Evolutionary conservation across 306 rosid species (phyloP).

Genomic region (Begonia loranthoides): DNA sequence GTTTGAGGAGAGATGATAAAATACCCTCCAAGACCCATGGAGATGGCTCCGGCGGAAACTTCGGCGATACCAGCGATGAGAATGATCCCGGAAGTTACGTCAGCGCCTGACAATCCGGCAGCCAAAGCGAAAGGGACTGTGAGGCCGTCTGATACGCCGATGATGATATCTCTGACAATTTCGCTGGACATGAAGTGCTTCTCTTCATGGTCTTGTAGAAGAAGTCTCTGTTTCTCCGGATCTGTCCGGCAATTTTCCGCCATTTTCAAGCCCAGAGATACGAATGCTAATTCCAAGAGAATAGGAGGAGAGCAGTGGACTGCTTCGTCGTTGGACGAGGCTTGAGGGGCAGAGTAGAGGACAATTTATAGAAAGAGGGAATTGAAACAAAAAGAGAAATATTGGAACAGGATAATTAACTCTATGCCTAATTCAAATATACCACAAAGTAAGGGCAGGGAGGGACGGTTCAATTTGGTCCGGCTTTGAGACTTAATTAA

Average conservation of each 20-base stretch:
- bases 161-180: conserved; percentile 33
- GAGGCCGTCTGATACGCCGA: conserved; percentile 41
- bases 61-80: conserved; percentile 40
- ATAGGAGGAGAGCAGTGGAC: no score
- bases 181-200: conserved; percentile 46
- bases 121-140: conserved; percentile 42
- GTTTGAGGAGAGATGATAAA: no score
- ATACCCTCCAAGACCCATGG: conserved; percentile 74
- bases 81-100: conserved; percentile 27
- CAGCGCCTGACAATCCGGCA: conserved; percentile 34
- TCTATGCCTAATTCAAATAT: no score
- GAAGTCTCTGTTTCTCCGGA: conserved; percentile 27
- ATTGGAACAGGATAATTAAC: no score
- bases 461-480: no score
- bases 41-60: conserved; percentile 43
- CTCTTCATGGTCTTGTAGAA: conserved; percentile 31
- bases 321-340: no score
- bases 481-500: no score
- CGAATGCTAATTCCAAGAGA: no score
- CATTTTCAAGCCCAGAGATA: background rate
- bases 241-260: conserved; percentile 12
- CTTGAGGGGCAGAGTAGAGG: no score
- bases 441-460: no score
- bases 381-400: no score
- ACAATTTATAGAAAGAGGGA: no score